Conservation (phyloP, 257 asterid genomes). For the Gentiana macrophylla region DNA sequence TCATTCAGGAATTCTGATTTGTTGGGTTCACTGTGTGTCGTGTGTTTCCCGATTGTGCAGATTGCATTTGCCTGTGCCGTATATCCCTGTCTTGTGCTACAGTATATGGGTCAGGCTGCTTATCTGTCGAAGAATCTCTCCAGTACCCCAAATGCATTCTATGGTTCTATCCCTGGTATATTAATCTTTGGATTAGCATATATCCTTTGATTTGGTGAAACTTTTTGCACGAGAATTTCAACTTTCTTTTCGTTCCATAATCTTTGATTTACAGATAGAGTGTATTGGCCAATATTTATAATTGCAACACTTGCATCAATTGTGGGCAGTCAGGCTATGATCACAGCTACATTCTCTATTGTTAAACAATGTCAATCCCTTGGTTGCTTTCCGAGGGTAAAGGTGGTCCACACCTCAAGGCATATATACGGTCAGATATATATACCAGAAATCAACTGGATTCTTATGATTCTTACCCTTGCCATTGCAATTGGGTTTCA, state of each 20-base stretch:
- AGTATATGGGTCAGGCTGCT: constrained; percentile 32
- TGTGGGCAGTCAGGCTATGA: constrained; percentile 31
- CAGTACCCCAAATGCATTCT: constrained; percentile 22
- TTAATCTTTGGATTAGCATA: too few species aligned
- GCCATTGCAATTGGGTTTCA: constrained; percentile 19
- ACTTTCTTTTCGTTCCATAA: neutral
- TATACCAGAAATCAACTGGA: constrained; percentile 30
- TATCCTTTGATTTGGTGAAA: neutral
- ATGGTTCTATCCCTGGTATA: constrained; percentile 27
- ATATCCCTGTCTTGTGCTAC: constrained; percentile 25
- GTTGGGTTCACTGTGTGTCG: too few species aligned
- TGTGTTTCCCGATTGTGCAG: neutral
- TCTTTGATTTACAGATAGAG: constrained; percentile 12
- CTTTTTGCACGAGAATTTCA: too few species aligned
- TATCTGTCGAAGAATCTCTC: constrained; percentile 22
- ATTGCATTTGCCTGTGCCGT: constrained; percentile 20
- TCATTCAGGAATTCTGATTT: too few species aligned
- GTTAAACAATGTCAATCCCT: constrained; percentile 27
- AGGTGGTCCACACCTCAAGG: constrained; percentile 21
- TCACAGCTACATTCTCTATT: constrained; percentile 27
- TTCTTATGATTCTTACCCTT: constrained; percentile 21
- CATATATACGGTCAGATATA: constrained; percentile 25
- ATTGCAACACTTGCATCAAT: constrained; percentile 28
- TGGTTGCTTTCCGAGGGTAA: constrained; percentile 26
- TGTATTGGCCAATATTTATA: constrained; percentile 27